Conservation (phyloP, 2,329 filamentous ascomycete species). For the Tothia fuscella region DNA sequence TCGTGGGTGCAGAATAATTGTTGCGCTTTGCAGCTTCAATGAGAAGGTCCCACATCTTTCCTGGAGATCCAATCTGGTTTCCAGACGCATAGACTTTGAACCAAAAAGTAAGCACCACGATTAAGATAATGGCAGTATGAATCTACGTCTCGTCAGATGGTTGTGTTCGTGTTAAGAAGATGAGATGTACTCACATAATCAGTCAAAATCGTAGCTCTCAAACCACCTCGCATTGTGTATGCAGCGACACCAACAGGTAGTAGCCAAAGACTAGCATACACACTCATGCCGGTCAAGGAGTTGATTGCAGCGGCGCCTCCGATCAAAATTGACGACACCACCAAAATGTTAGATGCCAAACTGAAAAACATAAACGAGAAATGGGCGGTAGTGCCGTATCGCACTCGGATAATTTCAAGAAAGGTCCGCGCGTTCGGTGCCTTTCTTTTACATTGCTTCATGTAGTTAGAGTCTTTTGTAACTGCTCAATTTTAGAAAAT, state of each 20-base stretch:
- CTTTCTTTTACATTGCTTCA: constrained; percentile 21
- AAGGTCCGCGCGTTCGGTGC: constrained; percentile 32
- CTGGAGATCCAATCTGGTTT: constrained; percentile 16
- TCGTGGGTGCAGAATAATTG: constrained; percentile 59
- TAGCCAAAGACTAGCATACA: constrained; percentile 16
- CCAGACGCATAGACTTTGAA: constrained; percentile 21
- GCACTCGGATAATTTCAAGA: constrained; percentile 19
- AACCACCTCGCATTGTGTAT: constrained; percentile 19
- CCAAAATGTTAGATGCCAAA: constrained; percentile 3
- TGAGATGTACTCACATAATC: constrained; percentile 28
- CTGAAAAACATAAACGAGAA: constrained; percentile 7
- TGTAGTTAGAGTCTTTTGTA: not conserved
- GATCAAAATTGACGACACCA: constrained; percentile 22
- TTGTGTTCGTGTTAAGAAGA: constrained; percentile 31
- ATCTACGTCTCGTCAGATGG: constrained; percentile 32
- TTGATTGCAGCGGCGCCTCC: constrained; percentile 17
- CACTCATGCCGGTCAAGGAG: constrained; percentile 15
- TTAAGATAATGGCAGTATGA: constrained; percentile 31
- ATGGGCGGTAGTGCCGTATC: constrained; percentile 7
- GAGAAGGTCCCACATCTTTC: constrained; percentile 18
- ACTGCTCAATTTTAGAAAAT: not conserved
- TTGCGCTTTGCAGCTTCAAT: constrained; percentile 21
- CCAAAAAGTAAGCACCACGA: constrained; percentile 32
- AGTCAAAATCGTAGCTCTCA: constrained; percentile 18
- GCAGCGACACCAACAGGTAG: constrained; percentile 18